Conservation (phyloP, 306 rosid species). For the Prunus fruticosa region DNA sequence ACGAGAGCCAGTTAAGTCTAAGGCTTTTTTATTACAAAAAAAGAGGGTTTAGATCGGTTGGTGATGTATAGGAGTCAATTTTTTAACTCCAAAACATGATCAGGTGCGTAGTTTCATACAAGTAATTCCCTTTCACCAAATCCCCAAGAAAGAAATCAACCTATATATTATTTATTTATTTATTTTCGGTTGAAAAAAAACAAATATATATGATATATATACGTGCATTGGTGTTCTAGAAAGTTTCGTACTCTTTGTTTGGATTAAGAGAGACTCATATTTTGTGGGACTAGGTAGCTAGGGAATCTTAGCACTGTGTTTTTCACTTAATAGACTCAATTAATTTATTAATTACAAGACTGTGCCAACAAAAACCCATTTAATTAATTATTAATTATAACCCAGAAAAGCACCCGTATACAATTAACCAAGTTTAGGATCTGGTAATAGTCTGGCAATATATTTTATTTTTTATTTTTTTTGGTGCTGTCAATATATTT, state of each 20-base stretch:
- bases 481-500: neutral
- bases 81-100: neutral
- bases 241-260: too few species aligned
- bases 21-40: slow-evolving; percentile 8
- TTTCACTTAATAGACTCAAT: neutral
- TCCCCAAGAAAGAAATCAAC: neutral
- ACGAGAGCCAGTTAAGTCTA: slow-evolving; percentile 56
- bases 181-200: too few species aligned
- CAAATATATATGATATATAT: too few species aligned
- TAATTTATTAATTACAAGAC: neutral
- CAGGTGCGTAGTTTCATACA: neutral
- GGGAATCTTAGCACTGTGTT: neutral
- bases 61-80: slow-evolving; percentile 19
- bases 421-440: neutral
- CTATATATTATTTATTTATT: neutral
- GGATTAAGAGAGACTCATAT: too few species aligned
- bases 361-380: neutral
- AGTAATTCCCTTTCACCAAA: neutral
- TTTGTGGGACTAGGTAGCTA: too few species aligned
- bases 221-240: too few species aligned
- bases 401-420: neutral
- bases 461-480: too few species aligned
- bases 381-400: neutral
- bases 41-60: slow-evolving; percentile 35
- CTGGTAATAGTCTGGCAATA: neutral